A percentile compares a stretch with the other conserved stretches of the same genome.
Evolutionary conservation across 1,284 basidiomycete species (phyloP).

Genomic region (Cutaneotrichosporon cutaneum): DNA sequence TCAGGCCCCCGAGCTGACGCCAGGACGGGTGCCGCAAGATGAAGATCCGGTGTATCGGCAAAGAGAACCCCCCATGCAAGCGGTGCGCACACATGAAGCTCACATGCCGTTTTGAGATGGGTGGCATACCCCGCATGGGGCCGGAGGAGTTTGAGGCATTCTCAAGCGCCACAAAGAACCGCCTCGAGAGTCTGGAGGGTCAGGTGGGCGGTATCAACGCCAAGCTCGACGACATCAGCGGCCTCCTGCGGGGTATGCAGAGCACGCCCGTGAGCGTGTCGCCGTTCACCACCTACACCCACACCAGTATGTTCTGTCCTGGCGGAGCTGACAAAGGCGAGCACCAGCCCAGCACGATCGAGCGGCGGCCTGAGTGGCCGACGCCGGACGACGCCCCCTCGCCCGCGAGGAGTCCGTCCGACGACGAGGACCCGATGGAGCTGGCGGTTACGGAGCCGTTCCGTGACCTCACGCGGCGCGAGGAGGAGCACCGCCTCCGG

Average conservation of each 20-base stretch:
- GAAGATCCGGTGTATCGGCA: slow-evolving; percentile 32
- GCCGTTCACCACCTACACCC: neutral
- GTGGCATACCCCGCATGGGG: slow-evolving; percentile 7
- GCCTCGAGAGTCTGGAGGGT: slow-evolving; percentile 17
- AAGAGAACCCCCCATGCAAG: slow-evolving; percentile 33
- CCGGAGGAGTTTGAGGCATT: slow-evolving; percentile 14
- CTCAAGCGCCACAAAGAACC: neutral
- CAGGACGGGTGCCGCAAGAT: slow-evolving; percentile 31
- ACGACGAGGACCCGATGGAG: slow-evolving; percentile 16
- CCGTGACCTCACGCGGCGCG: slow-evolving; percentile 18
- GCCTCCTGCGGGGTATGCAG: slow-evolving; percentile 5
- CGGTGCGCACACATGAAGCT: slow-evolving; percentile 27
- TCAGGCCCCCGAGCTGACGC: neutral
- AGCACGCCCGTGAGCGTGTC: slow-evolving; percentile 7
- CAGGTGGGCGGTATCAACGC: slow-evolving; percentile 15
- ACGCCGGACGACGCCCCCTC: neutral
- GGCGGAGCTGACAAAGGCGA: neutral
- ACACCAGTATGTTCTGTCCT: neutral
- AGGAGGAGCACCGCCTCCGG: slow-evolving; percentile 22
- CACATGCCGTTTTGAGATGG: slow-evolving; percentile 24
- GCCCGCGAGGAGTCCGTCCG: neutral
- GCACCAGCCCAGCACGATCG: neutral
- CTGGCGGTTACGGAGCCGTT: slow-evolving; percentile 15
- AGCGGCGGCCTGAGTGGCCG: neutral
- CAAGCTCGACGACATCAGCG: slow-evolving; percentile 16